A percentile compares a stretch with the other conserved stretches of the same genome.
These are phyloP conservation scores for Leishmania amazonensis DNA, from an alignment of 208 protist species.

Conservation along the genomic window DNA sequence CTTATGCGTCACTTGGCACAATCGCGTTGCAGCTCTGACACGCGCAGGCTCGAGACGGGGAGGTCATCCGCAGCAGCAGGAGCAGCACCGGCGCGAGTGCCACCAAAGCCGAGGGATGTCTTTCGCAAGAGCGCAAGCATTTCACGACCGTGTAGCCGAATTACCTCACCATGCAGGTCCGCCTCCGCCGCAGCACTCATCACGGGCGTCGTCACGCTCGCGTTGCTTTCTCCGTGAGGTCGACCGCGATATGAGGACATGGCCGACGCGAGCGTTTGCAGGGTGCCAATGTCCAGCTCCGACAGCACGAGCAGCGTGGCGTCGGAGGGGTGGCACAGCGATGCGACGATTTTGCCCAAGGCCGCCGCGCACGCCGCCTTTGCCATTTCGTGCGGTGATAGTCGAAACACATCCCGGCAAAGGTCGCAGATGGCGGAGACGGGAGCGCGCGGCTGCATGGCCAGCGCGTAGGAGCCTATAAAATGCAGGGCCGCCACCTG, in stretches of 20 bases:
- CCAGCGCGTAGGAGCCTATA: slow-evolving; percentile 48
- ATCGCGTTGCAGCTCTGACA: background rate
- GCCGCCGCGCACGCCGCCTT: slow-evolving; percentile 80
- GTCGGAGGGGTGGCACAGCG: slow-evolving; percentile 20
- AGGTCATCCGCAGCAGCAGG: background rate
- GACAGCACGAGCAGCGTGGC: slow-evolving; percentile 16
- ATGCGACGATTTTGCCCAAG: slow-evolving; percentile 32
- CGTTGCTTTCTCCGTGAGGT: background rate
- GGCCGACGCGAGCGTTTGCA: slow-evolving; percentile 31
- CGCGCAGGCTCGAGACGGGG: background rate
- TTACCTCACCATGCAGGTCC: slow-evolving; percentile 60
- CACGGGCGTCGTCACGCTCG: background rate
- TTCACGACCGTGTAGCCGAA: slow-evolving; percentile 56
- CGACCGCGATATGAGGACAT: slow-evolving; percentile 41
- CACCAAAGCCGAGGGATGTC: background rate
- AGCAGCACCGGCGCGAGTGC: background rate
- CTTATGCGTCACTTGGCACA: background rate
- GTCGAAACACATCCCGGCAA: slow-evolving; percentile 76
- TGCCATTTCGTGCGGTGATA: slow-evolving; percentile 65
- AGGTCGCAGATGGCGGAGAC: slow-evolving; percentile 43
- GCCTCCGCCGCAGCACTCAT: background rate
- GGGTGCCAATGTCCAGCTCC: slow-evolving; percentile 23
- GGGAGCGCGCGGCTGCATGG: slow-evolving; percentile 61
- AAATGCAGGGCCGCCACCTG: slow-evolving; percentile 79
- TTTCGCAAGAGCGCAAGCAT: slow-evolving; percentile 35